A percentile compares a stretch with the other conserved stretches of the same genome.
phyloP scores from a whole-genome alignment of 108 stramenopile genomes.

The Thalassiosira profunda region DNA sequence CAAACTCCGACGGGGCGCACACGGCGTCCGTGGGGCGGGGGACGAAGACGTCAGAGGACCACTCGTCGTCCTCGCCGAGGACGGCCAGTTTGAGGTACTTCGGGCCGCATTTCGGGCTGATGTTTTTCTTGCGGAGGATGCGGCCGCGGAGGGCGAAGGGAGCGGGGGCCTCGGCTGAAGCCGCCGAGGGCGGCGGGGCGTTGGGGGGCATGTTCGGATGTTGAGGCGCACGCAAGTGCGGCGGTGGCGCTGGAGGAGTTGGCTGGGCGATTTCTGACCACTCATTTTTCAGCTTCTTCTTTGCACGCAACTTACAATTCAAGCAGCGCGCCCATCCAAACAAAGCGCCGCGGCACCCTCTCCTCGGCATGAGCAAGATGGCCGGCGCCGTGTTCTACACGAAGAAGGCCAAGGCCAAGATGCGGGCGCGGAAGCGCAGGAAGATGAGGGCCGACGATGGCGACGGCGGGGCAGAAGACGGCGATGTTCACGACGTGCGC shows the following conservation, averaged over 20 bases:
- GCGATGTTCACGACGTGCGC: neutral
- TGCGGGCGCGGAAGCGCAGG: constrained; percentile 66
- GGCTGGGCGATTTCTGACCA: neutral
- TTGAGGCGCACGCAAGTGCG: neutral
- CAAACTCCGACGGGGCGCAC: constrained; percentile 3
- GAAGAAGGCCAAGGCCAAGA: constrained; percentile 84
- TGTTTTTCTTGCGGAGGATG: constrained; percentile 27
- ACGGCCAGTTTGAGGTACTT: constrained; percentile 3
- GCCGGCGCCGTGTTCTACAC: constrained; percentile 64
- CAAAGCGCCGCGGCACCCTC: too few species aligned
- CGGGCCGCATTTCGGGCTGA: constrained; percentile 1
- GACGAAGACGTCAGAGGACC: constrained; percentile 12
- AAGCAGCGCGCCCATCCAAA: neutral
- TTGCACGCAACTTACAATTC: neutral
- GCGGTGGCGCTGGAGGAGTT: neutral
- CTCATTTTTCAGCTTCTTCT: neutral
- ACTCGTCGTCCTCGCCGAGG: neutral
- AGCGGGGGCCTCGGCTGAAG: too few species aligned
- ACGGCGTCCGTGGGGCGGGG: neutral
- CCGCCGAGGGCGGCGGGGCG: too few species aligned
- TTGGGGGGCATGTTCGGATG: neutral
- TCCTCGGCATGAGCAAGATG: too few species aligned
- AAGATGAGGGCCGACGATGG: constrained; percentile 33
- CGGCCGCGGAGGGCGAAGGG: constrained; percentile 5
- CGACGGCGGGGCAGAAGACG: neutral